phyloP scores from a whole-genome alignment of 305 asterid species.

The Solanum hybrid region DNA sequence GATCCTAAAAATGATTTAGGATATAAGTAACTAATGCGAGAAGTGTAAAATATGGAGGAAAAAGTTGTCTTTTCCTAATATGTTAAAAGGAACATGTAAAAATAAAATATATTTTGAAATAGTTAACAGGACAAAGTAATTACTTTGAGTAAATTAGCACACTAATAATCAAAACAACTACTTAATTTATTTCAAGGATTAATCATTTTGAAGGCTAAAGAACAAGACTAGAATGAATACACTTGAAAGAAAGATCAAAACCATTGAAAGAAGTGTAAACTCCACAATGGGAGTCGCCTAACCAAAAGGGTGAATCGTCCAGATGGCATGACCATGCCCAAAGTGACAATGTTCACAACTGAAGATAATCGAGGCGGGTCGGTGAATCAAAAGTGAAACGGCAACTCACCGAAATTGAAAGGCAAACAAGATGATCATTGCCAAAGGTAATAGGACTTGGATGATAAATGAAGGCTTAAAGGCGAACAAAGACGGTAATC shows the following conservation, averaged over 20 bases:
- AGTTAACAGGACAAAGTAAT: neutral
- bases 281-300: neutral
- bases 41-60: no score
- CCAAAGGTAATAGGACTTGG: no score
- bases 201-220: neutral
- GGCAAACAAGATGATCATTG: no score
- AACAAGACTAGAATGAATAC: neutral
- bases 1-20: no score
- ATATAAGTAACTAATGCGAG: no score
- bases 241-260: neutral
- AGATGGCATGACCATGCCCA: neutral
- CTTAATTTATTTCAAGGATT: neutral
- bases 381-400: no score
- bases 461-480: no score
- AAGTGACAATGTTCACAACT: neutral
- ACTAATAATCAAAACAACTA: neutral
- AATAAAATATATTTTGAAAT: no score
- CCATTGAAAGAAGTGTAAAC: neutral
- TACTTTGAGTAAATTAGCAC: neutral
- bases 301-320: neutral
- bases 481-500: no score
- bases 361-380: no score
- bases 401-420: no score
- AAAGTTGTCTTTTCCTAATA: no score
- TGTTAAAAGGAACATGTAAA: neutral